Base-by-base conservation (phyloP, 345 rosid species). In the Salix koriyanagi region DNA sequence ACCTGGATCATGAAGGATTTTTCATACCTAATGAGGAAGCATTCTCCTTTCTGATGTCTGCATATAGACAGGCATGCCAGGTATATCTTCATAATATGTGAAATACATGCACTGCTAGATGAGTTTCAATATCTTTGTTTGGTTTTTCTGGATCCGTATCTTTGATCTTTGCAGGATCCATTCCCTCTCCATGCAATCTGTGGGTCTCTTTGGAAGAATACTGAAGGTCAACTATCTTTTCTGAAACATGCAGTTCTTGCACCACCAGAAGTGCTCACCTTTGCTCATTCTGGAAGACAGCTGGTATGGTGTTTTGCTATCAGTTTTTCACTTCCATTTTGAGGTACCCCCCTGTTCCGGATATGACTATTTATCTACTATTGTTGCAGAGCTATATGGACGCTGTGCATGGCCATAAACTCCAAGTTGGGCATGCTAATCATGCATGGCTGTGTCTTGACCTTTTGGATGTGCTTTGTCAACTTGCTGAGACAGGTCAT, bases 361-460 rank as follows among this genome's bases (percentile, higher is more conserved):
- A 73, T 72, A 19, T 75, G 12, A 65, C 67, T 70, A 13, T 77
- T 81, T 76, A 78, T 58, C 21, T 42, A 32, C 46, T 77, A 52
- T 69, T 78, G 69, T 77, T 83, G 69, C 90, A 96, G 99, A 88
- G 83, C 56, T 88, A 85, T 83, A 75, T 81, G 70, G 99, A 96
- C 82, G 87, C 85, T 48, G 85, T 85, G 81, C 88, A 84, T 82
- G 91, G 91, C 69, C 94, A 83, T 77, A 89, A 82, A 81, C 88
- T 89, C 81, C 95, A 89, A 77, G 77, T 79, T 81, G 99, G 90
- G 69, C 86, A 88, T 76, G 81, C 90, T 69, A 91, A 93, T 86
- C 91, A 88, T 77, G 96, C 96, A n/a, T 91, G 96, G 96, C 77
- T 91, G 77, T 93, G 96, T 79, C 91, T 96, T 32, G 99, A 96